Evolutionary conservation across 2,329 filamentous ascomycete species (phyloP).

Genomic region (Lecanoromycetidae sp.): DNA sequence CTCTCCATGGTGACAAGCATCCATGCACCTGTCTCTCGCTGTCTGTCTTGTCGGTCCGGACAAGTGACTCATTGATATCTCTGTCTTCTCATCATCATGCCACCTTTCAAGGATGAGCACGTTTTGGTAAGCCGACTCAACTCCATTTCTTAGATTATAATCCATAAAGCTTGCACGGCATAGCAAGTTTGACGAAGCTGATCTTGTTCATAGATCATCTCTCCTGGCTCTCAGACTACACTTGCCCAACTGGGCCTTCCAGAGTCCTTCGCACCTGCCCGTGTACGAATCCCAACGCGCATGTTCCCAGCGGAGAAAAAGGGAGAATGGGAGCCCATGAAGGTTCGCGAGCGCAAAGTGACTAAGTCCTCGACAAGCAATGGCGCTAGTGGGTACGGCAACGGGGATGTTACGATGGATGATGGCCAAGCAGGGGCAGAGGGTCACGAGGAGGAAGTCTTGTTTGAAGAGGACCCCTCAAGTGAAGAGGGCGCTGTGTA

Average conservation of each 20-base stretch:
- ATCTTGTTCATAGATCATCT: constrained; percentile 33
- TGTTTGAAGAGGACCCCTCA: constrained; percentile 80
- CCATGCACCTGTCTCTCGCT: background rate
- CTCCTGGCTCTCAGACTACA: constrained; percentile 69
- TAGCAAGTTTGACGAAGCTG: background rate
- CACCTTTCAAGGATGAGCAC: constrained; percentile 39
- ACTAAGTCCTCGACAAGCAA: constrained; percentile 22
- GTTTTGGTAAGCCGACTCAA: constrained; percentile 32
- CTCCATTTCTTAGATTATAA: too few species aligned
- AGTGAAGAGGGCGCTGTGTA: constrained; percentile 83
- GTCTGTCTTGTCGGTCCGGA: background rate
- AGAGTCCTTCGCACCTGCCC: constrained; percentile 84
- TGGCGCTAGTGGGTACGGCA: constrained; percentile 15
- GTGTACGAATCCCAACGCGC: constrained; percentile 73
- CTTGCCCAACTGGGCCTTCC: constrained; percentile 81
- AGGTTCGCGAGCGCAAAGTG: constrained; percentile 47
- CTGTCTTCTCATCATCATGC: background rate
- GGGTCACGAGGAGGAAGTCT: constrained; percentile 44
- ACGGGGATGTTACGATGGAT: constrained; percentile 35
- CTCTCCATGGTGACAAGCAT: too few species aligned
- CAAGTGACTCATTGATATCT: background rate
- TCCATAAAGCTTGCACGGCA: too few species aligned
- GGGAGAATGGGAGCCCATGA: constrained; percentile 70
- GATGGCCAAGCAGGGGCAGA: constrained; percentile 20
- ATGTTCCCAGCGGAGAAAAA: constrained; percentile 76